Evolutionary conservation across 192 early-diverging fungal genomes (phyloP).

Genomic region (Helicostylum pulchrum): DNA sequence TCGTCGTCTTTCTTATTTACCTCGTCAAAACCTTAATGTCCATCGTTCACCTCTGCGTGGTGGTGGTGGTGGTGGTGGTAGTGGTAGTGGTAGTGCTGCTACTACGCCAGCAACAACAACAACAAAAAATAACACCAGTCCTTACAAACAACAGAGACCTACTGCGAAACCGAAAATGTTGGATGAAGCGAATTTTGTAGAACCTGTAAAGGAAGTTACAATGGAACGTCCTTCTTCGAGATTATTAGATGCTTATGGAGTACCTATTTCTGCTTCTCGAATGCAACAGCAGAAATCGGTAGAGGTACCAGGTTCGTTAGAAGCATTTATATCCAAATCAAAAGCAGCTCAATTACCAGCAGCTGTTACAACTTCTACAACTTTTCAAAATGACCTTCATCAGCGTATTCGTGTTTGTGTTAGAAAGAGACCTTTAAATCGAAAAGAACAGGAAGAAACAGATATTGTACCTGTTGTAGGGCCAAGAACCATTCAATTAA

Average conservation of each 20-base stretch:
- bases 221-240: slow-evolving; percentile 25
- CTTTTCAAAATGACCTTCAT: slow-evolving; percentile 45
- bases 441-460: slow-evolving; percentile 78
- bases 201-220: neutral
- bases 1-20: slow-evolving; percentile 11
- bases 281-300: neutral
- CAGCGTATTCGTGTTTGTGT: slow-evolving; percentile 97
- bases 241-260: slow-evolving; percentile 71
- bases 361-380: neutral
- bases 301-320: no score
- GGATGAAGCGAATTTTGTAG: neutral
- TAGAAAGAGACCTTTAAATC: slow-evolving; percentile 89
- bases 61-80: neutral
- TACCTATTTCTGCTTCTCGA: slow-evolving; percentile 40
- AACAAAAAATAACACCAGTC: slow-evolving; percentile 2
- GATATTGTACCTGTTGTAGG: slow-evolving; percentile 75
- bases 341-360: neutral
- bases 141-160: slow-evolving; percentile 16
- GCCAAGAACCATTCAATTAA: slow-evolving; percentile 69
- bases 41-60: neutral
- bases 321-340: neutral
- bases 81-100: neutral
- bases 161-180: neutral
- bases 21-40: neutral
- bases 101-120: neutral